Evolutionary conservation across 371 early-diverging fungal genomes (phyloP), one percentile per base, ranked within the genome.

Genomic region (Mucor piriformis): DNA sequence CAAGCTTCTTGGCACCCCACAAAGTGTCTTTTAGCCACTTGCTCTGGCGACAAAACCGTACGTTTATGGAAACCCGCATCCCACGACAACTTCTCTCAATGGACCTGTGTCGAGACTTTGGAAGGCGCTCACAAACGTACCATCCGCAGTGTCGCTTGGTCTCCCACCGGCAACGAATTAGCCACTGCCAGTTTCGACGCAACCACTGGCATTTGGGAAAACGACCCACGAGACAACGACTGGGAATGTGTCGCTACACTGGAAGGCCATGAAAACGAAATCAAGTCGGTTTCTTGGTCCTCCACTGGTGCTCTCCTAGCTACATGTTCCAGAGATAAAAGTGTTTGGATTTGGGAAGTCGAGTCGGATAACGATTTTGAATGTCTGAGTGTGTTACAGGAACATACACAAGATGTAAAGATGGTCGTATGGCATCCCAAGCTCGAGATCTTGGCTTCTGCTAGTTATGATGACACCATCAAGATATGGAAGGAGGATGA

Each of bases 261-360:
- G 52, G 99, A 98, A 75, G 99, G 99, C 7, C 99, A 98, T 75
- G 99, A 98, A 77, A 97, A 96, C 76, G 99, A 98, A 75, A 94
- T 93, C 37, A 98, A 98, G 72, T 82, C 88, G 18, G 94, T 97
- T 20, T 80, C 92, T 3, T 98, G 95, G 94, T 89, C 92, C 8
- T 69, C 84, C 27, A 81, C 87, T 1, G 95, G 94, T 2, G 73
- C 88, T 3, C 74, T 96, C 15, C 66, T 98, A 43, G 95, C 98
- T 3, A 97, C 96, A 0, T 96, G 97, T 66, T 89, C 92, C 50
- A 78, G 98, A 44, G 98, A 97, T 77, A 96, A 96, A 73, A 92
- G 89, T 64, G 95, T 97, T 25, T 97, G 98, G 98, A 94, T 97
- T 64, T 97, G 98, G 98, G 97, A 97, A 72, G 87, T 81, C 12